Evolutionary conservation across 305 asterid species (phyloP).

Genomic region (Andrographis paniculata): DNA sequence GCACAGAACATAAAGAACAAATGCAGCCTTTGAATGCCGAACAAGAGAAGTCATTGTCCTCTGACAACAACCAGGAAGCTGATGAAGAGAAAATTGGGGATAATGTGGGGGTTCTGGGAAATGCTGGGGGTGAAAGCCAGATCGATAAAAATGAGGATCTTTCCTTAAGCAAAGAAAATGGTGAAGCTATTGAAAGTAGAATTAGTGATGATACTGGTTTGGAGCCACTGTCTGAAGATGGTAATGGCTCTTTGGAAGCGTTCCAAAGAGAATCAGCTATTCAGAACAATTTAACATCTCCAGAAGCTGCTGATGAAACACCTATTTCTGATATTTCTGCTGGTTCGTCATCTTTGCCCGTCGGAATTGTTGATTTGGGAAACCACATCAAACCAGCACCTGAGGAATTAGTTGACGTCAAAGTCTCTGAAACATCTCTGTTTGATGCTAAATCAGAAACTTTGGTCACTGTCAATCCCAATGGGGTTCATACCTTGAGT

Average conservation of each 20-base stretch:
- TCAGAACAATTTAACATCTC: conserved; percentile 30
- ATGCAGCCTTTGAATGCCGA: conserved; percentile 55
- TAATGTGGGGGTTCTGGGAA: conserved; percentile 34
- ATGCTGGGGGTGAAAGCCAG: conserved; percentile 29
- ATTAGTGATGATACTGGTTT: conserved; percentile 28
- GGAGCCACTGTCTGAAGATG: conserved; percentile 31
- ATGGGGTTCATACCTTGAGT: conserved; percentile 25
- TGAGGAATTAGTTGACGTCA: conserved; percentile 25
- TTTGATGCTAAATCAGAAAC: conserved; percentile 26
- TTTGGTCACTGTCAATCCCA: conserved; percentile 25
- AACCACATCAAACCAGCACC: conserved; percentile 26
- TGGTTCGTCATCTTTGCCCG: conserved; percentile 27
- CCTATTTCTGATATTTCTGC: conserved; percentile 28
- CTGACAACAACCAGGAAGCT: conserved; percentile 32
- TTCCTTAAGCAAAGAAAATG: conserved; percentile 26
- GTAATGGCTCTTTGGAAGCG: conserved; percentile 28
- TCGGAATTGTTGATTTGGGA: conserved; percentile 23
- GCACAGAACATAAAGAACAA: conserved; percentile 45
- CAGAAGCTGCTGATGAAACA: conserved; percentile 32
- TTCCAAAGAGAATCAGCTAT: conserved; percentile 28
- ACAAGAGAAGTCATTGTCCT: conserved; percentile 43
- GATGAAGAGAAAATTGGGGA: conserved; percentile 29
- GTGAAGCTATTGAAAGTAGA: conserved; percentile 34
- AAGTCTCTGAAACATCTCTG: conserved; percentile 27
- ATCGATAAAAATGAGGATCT: conserved; percentile 33